Base-by-base conservation (phyloP, 371 early-diverging fungal genomes). In the Mortierella polycephala region DNA sequence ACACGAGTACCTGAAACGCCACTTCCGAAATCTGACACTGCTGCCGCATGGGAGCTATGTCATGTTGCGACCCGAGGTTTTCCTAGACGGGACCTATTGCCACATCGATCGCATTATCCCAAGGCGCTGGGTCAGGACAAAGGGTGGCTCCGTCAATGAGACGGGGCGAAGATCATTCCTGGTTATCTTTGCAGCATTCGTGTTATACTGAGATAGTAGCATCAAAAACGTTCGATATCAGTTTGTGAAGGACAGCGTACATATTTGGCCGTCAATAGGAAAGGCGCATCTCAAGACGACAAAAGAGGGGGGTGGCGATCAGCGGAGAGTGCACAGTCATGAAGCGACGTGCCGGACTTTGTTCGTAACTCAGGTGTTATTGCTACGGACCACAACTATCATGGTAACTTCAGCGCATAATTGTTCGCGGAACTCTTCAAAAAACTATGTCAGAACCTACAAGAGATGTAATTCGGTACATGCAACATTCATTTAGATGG, bases 401-500 rank as follows among this genome's bases (percentile, higher is more conserved):
- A 67, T 49, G 67, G 67, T 21, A 52, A 60, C 23, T 67, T 60
- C 47, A 60, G 16, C 7, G 67, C 61, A 18, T 18, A 60, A 2
- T 40, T 67, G 1, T 67, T 60, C 41, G 67, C 54, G 0, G n/a
- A 40, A 7, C 42, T 67, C 47, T 67, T 67, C 40, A 10, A 45
- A 50, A 1, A 40, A 3, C 5, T 67, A 1, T 67, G 54, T 40
- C 12, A 58, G 16, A 67, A 67, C 8, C 60, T 67, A 6, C 20
- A 45, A 4, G 50, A 52, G 5, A 67, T 67, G 67, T 45, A 45
- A 1, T 13, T 67, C 5, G 56, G 49, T 8, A 45, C 46, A 7
- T 60, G 67, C 45, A 44, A 60, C 23, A 67, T 67, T 47, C 56
- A 67, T 30, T 12, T 67, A 1, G 67, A 60, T n/a, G 67, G 67